Base-by-base conservation (phyloP, 2,329 filamentous ascomycete genomes). In the Xylariaceae sp. region DNA sequence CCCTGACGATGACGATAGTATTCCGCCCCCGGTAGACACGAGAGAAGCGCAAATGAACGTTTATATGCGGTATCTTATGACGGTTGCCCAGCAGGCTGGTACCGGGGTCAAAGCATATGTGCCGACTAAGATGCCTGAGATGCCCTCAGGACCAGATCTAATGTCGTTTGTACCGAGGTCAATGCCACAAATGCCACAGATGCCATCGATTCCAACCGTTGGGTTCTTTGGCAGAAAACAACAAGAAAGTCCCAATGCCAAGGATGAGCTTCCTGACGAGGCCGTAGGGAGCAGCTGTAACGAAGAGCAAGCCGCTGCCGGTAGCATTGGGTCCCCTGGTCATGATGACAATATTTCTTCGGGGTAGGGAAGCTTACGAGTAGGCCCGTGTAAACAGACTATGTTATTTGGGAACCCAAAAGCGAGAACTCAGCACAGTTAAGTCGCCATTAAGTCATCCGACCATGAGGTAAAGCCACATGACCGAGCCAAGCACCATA, bases 21-120 rank as follows among this genome's bases (percentile, higher is more conserved):
- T 57, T 0, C 69, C 71, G 0, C 71, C 73, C 0, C 65, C 74
- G 10, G 64, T 66, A 9, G 71, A 71, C 39, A 70, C 70, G 6
- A 73, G 70, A 23, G 72, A 75, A 15, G 71, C 70, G 2, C 71
- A 73, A 51, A 75, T 74, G 66, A 68, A 68, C 52, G 77, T 71
- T 3, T 82, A 82, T 65, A 73, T 82, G 65, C 74, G 76, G 30
- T 77, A 82, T 56, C 74, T 82, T 1, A 79, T 82, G 66, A 69
- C 70, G 1, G 73, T 82, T 2, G 79, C 80, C 0, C 77, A 81
- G 60, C 75, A 80, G 45, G 75, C 80, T 0, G 77, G 80, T 2
- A 77, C 76, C 0, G 78, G 73, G 1, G 72, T 80, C 2, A 76
- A 73, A 55, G 76, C 76, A 0, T 81, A 77, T 67, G 72, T 79